Percentiles rank a stretch among this genome's conserved stretches.
Conservation (phyloP, 371 early-diverging fungal species). For the Circinella minor region DNA sequence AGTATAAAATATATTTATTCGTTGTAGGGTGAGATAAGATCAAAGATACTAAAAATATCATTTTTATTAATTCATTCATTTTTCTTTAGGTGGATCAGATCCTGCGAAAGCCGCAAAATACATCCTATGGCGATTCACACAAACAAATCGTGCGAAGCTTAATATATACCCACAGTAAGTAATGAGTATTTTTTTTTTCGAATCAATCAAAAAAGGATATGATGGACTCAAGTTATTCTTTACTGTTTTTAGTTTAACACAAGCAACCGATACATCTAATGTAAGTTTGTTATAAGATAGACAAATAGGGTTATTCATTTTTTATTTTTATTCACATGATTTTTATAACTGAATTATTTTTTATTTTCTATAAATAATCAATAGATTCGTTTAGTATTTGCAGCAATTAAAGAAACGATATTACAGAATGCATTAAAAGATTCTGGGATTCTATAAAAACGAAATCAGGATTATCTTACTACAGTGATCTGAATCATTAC, state of each 20-base stretch:
- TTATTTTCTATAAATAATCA: neutral
- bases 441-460: conserved; percentile 61
- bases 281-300: conserved; percentile 42
- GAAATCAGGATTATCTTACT: neutral
- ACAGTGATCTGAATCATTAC: too few species aligned
- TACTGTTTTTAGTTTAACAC: conserved; percentile 62
- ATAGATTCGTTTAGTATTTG: conserved; percentile 70
- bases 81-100: conserved; percentile 62
- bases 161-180: conserved; percentile 79
- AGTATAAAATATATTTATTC: neutral
- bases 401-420: conserved; percentile 80
- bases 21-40: neutral
- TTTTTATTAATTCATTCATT: too few species aligned
- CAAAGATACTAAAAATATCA: neutral
- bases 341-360: neutral
- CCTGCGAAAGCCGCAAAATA: conserved; percentile 75
- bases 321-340: too few species aligned
- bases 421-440: conserved; percentile 72
- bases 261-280: conserved; percentile 83
- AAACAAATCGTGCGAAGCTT: conserved; percentile 70
- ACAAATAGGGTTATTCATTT: neutral
- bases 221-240: neutral
- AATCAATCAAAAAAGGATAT: neutral
- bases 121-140: conserved; percentile 72
- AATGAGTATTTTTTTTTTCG: neutral